phyloP scores from a whole-genome alignment of 2,329 filamentous ascomycete genomes.

The Neophaeococcomyces aloes region DNA sequence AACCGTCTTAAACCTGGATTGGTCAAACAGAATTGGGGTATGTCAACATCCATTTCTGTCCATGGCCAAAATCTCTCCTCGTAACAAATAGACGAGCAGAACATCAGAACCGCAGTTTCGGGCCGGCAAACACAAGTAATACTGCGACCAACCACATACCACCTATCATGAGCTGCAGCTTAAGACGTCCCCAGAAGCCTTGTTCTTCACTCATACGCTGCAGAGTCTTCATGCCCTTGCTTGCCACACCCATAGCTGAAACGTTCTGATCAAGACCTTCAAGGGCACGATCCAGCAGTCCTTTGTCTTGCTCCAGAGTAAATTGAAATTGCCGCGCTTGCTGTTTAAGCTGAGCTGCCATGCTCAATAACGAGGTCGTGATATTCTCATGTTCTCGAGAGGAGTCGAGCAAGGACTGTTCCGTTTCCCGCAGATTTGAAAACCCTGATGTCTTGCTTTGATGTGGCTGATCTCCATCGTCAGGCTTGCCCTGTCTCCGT shows the following conservation, averaged over 20 bases:
- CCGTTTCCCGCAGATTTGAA: constrained; percentile 40
- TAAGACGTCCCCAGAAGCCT: constrained; percentile 74
- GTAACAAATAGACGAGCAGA: not conserved
- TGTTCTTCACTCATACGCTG: constrained; percentile 74
- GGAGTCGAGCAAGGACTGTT: constrained; percentile 65
- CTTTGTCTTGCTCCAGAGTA: constrained; percentile 43
- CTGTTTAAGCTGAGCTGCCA: constrained; percentile 48
- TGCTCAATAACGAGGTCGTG: constrained; percentile 66
- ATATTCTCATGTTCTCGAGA: constrained; percentile 73
- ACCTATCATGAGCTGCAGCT: constrained; percentile 75
- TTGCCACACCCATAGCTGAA: constrained; percentile 63
- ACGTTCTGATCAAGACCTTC: constrained; percentile 69
- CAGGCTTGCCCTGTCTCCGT: constrained; percentile 9
- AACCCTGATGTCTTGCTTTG: constrained; percentile 20
- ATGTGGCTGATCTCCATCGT: constrained; percentile 7
- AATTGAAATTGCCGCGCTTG: constrained; percentile 18
- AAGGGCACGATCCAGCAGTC: constrained; percentile 59
- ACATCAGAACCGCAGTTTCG: constrained; percentile 71
- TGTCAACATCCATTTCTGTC: not conserved
- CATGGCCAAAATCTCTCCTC: not conserved
- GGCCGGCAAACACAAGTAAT: constrained; percentile 71
- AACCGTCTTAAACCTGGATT: too few relatives aligned
- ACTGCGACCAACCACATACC: constrained; percentile 69
- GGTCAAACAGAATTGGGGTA: too few relatives aligned
- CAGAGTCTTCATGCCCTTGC: constrained; percentile 65